Evolutionary conservation across 2,329 filamentous ascomycete genomes (phyloP), one percentile per base, ranked within the genome.

Genomic region (Xylariaceae sp.): DNA sequence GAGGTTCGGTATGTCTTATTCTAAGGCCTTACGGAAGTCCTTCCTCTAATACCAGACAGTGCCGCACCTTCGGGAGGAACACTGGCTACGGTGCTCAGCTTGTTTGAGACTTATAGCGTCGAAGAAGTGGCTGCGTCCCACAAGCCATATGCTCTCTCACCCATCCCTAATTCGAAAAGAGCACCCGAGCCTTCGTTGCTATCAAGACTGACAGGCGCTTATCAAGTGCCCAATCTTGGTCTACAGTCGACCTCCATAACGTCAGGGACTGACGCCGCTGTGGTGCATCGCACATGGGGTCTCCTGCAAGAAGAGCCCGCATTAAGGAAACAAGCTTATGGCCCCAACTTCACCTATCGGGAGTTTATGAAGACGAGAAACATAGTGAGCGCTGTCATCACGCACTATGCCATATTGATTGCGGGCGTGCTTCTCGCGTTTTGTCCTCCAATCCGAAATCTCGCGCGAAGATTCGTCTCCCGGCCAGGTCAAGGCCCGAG

Each of bases 211-310:
- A 76, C 80, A 9, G 82, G 83, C 5, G 67, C 80, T 15, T 68
- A 73, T 45, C 67, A 66, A 1, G 66, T 82, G 22, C 76, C 77
- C 1, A 71, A 76, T 45, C 71, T 86, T 15, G 84, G 84, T 13
- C 71, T 78, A 16, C 69, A 83, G 43, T 80, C 82, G 0, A 79
- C 78, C 0, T 83, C 77, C 10, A 39, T 81, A 1, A 73, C 77
- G 19, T 74, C 66, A 6, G 65, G 68, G 9, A 77, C 79, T 1
- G 81, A 87, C 61, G 67, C 71, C 4, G 72, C 80, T 13, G 71
- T 81, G 16, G 78, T 87, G 5, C 77, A 85, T 57, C 76, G 84
- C 41, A 79, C 79, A 8, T 87, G 84, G 84, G 84, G 84, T 15
- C 70, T 87, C 1, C 68, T 81, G 9, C 69, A 73, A n/a, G 67